Evolutionary conservation across 2,329 filamentous ascomycete genomes (phyloP), one percentile per base, ranked within the genome.

Genomic region (Alternaria tenuissima): DNA sequence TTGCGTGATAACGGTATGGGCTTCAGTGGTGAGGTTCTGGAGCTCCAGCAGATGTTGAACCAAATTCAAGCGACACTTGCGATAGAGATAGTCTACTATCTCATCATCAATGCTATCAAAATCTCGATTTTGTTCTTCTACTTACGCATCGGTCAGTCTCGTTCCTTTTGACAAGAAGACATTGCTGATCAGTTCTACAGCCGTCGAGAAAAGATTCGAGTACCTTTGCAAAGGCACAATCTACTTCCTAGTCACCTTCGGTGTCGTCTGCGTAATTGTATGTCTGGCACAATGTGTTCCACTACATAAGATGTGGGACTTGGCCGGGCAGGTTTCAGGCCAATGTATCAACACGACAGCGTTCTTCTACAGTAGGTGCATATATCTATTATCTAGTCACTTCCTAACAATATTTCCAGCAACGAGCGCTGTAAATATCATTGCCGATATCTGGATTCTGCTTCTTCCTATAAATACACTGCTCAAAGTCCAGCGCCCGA

Each of bases 381-480:
- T 4, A 3, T 16, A 2, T 42, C 16, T 12, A 3, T 48, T 22
- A n/a, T 12, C 20, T 8, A 14, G 9, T 9, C 26, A 51, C 26
- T 5, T 56, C 24, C 34, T 28, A 24, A 42, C 5, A 20, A 42
- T 34, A 11, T 4, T 8, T 30, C 11, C 12, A 49, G 46, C 22
- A 49, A 34, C 28, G 30, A 42, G 39, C 20, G 46, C 46, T 22
- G n/a, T 49, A 18, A 97, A 42, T 78, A 91, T 97, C 67, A 87
- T 94, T 60, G 95, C 93, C 28, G 93, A 97, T 74, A 83, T 97
- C 53, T 91, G 91, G 52, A 93, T 97, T 58, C 82, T 97, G 32
- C 88, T 93, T 32, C 82, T 97, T 16, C 93, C 94, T 0, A 90
- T 97, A 63, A 92, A 92, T 1, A 91, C 96, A 7, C 82, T 97